phyloP scores from a whole-genome alignment of 306 rosid species.

The Rosa rugosa region DNA sequence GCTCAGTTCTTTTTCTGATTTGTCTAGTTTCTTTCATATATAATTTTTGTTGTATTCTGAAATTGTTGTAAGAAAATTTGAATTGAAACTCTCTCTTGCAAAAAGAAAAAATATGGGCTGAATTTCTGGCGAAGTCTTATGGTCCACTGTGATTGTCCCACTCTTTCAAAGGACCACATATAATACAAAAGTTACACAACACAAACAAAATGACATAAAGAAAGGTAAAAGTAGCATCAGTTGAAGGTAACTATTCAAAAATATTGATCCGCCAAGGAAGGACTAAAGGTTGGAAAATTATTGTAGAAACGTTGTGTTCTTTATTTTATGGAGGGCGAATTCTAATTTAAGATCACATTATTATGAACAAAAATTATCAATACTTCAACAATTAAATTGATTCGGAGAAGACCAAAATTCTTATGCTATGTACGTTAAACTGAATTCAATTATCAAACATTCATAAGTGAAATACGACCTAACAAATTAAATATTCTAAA shows the following conservation, averaged over 20 bases:
- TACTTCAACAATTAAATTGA: too few relatives aligned
- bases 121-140: too few relatives aligned
- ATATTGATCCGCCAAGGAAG: background rate
- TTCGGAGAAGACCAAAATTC: too few relatives aligned
- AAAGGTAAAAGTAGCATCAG: background rate
- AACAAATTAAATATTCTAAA: background rate
- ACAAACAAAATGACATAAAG: background rate
- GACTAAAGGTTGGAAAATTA: background rate
- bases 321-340: too few relatives aligned
- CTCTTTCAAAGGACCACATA: background rate
- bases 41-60: too few relatives aligned
- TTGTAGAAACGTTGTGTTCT: too few relatives aligned
- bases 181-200: background rate
- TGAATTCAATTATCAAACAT: too few relatives aligned
- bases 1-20: background rate
- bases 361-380: too few relatives aligned
- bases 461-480: background rate
- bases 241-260: background rate
- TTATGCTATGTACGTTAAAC: too few relatives aligned
- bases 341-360: too few relatives aligned
- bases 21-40: background rate
- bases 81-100: background rate
- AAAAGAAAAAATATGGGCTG: background rate
- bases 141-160: background rate
- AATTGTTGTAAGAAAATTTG: too few relatives aligned